Conservation (phyloP, 78 protist species). For the Emiliania huxleyi region DNA sequence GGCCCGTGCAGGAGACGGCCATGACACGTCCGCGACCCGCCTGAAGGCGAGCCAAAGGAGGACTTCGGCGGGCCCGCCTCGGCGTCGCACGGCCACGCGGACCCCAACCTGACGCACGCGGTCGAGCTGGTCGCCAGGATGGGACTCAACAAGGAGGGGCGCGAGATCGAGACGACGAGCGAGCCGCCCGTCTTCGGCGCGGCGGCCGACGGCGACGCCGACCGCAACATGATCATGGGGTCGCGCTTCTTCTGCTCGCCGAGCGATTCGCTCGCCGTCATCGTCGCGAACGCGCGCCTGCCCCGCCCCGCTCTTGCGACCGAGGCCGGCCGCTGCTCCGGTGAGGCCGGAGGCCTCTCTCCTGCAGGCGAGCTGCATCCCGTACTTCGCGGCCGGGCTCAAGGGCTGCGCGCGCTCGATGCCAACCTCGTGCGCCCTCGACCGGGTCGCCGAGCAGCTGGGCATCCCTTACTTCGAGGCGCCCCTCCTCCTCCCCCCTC, state of each 20-base stretch:
- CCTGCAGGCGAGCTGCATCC: conserved; percentile 66
- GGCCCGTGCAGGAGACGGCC: not conserved
- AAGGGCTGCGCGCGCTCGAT: conserved; percentile 90
- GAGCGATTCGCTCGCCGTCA: conserved; percentile 92
- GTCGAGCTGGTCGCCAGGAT: conserved; percentile 81
- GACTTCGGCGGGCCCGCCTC: not conserved
- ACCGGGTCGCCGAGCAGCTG: conserved; percentile 24
- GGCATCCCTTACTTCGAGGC: conserved; percentile 70
- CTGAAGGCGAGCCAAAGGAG: no score
- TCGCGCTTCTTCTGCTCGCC: conserved; percentile 89
- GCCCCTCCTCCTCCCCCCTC: no score
- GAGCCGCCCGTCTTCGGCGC: conserved; percentile 79
- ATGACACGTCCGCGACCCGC: no score
- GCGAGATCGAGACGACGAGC: not conserved
- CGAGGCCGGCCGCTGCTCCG: no score
- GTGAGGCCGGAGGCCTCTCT: no score
- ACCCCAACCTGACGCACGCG: conserved; percentile 97
- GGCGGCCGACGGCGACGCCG: conserved; percentile 88
- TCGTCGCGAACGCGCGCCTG: conserved; percentile 88
- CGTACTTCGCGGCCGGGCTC: conserved; percentile 69
- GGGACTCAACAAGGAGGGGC: conserved; percentile 27
- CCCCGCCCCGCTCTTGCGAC: no score
- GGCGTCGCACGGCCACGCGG: conserved; percentile 86
- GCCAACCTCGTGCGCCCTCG: conserved; percentile 77
- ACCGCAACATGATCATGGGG: conserved; percentile 90